Percentiles rank a stretch among this genome's conserved stretches.
These are phyloP conservation scores for Bonia amplexicaulis DNA, from an alignment of 176 grass and related monocot genomes.

Conservation along the genomic window DNA sequence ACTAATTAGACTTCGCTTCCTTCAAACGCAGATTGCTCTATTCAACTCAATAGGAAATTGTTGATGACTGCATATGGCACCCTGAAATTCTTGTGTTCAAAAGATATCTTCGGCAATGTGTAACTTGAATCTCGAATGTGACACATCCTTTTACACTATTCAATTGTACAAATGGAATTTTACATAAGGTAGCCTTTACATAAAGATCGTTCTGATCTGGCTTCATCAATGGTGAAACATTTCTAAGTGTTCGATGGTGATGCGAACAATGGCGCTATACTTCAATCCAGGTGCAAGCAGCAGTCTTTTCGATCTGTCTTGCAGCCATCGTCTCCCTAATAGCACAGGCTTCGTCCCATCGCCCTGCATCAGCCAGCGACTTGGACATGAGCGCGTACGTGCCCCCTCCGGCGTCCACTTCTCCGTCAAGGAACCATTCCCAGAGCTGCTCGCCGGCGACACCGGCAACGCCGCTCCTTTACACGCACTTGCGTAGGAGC, in stretches of 20 bases:
- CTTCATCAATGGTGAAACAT: not conserved
- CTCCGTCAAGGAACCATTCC: constrained; percentile 7
- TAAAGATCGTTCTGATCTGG: not conserved
- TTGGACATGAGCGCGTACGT: constrained; percentile 37
- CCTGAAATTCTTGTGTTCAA: not conserved
- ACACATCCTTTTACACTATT: not conserved
- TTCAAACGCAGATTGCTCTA: not conserved
- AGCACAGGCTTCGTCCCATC: constrained; percentile 38
- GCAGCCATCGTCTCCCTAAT: constrained; percentile 35
- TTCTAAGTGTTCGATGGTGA: not conserved
- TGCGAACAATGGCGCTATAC: not conserved
- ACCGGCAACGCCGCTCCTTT: not conserved
- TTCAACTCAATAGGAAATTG: not conserved
- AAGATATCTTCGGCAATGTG: not conserved
- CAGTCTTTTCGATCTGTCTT: constrained; percentile 22
- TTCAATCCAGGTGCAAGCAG: constrained; percentile 33
- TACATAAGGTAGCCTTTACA: not conserved
- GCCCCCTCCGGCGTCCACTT: constrained; percentile 30
- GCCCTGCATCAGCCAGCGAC: constrained; percentile 41
- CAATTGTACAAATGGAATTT: not conserved
- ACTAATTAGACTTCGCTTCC: not conserved
- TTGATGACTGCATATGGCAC: not conserved
- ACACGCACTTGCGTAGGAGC: constrained; percentile 4
- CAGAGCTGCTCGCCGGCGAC: constrained; percentile 4
- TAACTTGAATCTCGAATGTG: not conserved